Evolutionary conservation across 1,284 basidiomycete genomes (phyloP), one percentile per base, ranked within the genome.

Genomic region (Limonomyces culmigenus): DNA sequence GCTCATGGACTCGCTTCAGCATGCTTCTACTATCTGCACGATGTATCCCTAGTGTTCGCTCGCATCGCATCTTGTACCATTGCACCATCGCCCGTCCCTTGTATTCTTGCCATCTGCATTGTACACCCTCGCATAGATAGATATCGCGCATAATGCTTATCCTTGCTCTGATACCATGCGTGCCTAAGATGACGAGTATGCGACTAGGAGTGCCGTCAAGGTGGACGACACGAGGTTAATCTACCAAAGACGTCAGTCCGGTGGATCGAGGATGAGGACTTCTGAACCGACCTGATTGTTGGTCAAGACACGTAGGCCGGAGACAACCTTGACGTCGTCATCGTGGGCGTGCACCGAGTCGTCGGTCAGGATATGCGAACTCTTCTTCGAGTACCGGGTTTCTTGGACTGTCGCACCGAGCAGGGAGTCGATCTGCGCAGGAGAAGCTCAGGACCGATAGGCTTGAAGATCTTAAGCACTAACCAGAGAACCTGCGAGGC

Each of bases 281-380:
- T n/a, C n/a, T n/a, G n/a, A n/a, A n/a, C n/a, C n/a, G n/a, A 76
- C 80, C 58, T 81, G 77, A 45, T 86, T 88, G 49, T 95, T 95
- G 21, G 70, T 73, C 39, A 95, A 60, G 5, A 91, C 41, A 43
- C 85, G 63, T 37, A 65, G 44, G 0, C 89, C 86, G 23, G 74
- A 79, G 38, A 92, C 68, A 8, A 70, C 62, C 42, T 67, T 63
- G 34, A 75, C 50, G 21, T 55, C 52, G 1, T 49, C 48, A 31
- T 44, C 49, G 34, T 33, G 47, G 32, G 30, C 38, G 38, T 50
- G 50, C 16, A 13, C 16, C 3, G 55, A 50, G 2, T 65, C 62
- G 43, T 84, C 77, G 18, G 75, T 71, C 18, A 89, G 60, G 33
- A 96, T 66, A 34, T 69, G 61, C 42, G 74, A 74, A 38, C 65